Percentiles rank a stretch among this genome's conserved stretches.
Conservation (phyloP, 1,284 basidiomycete species). For the Melanopsichium pennsylvanicum region DNA sequence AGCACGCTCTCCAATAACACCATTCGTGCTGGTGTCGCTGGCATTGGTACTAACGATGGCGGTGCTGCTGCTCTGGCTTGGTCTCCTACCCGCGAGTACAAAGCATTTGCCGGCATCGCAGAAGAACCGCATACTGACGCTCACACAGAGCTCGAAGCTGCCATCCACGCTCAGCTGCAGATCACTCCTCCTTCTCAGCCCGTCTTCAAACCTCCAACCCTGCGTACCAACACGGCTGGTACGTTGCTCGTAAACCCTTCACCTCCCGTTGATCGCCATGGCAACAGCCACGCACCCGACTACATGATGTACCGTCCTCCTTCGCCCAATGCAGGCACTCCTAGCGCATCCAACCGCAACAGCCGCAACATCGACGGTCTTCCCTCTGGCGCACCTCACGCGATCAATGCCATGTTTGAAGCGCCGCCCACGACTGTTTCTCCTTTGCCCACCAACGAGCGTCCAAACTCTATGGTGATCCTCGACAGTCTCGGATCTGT, state of each 20-base stretch:
- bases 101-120: constrained; percentile 38
- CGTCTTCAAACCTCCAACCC: constrained; percentile 25
- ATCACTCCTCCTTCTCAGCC: constrained; percentile 13
- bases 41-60: no score
- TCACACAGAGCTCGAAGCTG: constrained; percentile 27
- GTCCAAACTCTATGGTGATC: constrained; percentile 57
- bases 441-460: constrained; percentile 18
- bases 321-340: constrained; percentile 17
- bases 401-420: constrained; percentile 53
- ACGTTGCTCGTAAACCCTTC: constrained; percentile 52
- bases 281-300: constrained; percentile 27
- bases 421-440: neutral
- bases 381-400: constrained; percentile 31
- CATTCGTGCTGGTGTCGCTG: constrained; percentile 9
- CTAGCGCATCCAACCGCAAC: constrained; percentile 28
- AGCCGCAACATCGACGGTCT: constrained; percentile 57
- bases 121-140: constrained; percentile 30
- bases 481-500: constrained; percentile 38
- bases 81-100: constrained; percentile 29
- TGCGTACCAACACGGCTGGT: constrained; percentile 54
- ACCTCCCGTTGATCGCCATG: constrained; percentile 28
- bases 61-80: neutral
- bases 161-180: constrained; percentile 32
- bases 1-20: constrained; percentile 39
- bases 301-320: constrained; percentile 49